Evolutionary conservation across 305 asterid species (phyloP), one percentile per base, ranked within the genome.

Genomic region (Fraxinus dipetala): DNA sequence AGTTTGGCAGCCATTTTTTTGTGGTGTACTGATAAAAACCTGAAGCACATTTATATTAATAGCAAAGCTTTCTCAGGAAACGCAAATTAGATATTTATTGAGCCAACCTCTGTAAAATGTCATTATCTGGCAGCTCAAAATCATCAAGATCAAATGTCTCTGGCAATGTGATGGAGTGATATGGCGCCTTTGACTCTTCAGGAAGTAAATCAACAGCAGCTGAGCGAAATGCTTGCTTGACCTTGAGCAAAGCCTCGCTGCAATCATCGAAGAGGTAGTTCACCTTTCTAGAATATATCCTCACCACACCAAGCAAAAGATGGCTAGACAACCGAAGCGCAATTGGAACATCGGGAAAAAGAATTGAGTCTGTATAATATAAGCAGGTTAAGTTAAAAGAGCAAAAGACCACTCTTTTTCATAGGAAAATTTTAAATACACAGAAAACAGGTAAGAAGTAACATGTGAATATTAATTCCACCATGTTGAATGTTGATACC

Each of bases 101-200:
- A 84, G 89, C 98, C 78, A 79, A 93, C 98, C 98, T 91, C 63
- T 93, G 97, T 79, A 93, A 90, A 77, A 90, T 89, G 78, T 95
- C 98, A 90, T 84, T 92, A 83, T 96, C 99, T 84, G 98, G 97
- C 86, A 95, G 91, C 91, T 96, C 98, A 87, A 96, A 96, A 89
- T 94, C 98, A 87, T 96, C 99, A 76, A 96, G 99, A 85, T 96
- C 98, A 86, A 96, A 96, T 16, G 97, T 94, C 90, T 96, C 99
- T 0, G 99, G 99, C 91, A 96, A 85, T 59, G 99, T 94, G 89
- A 96, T 95, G 76, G 99, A 93, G 86, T 96, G 95, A 86, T 94
- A 94, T 30, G 98, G 99, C 10, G 98, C 99, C 89, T 92, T 96
- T 18, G 99, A 91, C 86, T 96, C 94, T 92, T 96, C 98, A 35